Evolutionary conservation across 2,329 filamentous ascomycete genomes (phyloP).

Genomic region (Cytospora piceae): DNA sequence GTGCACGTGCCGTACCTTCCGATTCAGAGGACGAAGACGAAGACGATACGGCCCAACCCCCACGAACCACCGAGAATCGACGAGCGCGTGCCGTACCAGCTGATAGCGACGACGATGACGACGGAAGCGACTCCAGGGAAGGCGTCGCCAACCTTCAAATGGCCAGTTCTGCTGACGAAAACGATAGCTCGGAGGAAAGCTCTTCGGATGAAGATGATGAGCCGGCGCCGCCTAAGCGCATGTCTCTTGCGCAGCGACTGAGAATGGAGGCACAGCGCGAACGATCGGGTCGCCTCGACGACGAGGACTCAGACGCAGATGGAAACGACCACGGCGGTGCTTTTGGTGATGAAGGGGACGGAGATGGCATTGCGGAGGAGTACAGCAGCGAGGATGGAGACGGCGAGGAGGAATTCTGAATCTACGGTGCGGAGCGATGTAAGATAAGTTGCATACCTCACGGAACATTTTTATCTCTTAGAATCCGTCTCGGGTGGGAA

Average conservation of each 20-base stretch:
- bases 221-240: slow-evolving; percentile 12
- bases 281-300: background rate
- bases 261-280: slow-evolving; percentile 19
- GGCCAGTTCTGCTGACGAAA: background rate
- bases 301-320: slow-evolving; percentile 18
- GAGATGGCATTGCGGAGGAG: slow-evolving; percentile 3
- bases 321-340: background rate
- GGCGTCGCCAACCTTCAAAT: background rate
- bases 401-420: slow-evolving; percentile 12
- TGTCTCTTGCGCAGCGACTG: slow-evolving; percentile 26
- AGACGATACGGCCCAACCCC: background rate
- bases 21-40: slow-evolving; percentile 12
- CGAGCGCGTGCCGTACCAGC: background rate
- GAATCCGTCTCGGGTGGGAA: background rate
- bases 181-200: slow-evolving; percentile 9
- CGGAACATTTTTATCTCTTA: background rate
- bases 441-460: background rate
- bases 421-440: background rate
- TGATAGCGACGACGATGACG: slow-evolving; percentile 21
- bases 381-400: slow-evolving; percentile 10
- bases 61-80: background rate
- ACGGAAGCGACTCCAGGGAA: slow-evolving; percentile 14
- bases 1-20: background rate
- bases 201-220: slow-evolving; percentile 11
- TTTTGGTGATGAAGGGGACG: slow-evolving; percentile 17